These are phyloP conservation scores for Gamarada debralockiae DNA, from an alignment of 495 filamentous ascomycete species.

Conservation along the genomic window DNA sequence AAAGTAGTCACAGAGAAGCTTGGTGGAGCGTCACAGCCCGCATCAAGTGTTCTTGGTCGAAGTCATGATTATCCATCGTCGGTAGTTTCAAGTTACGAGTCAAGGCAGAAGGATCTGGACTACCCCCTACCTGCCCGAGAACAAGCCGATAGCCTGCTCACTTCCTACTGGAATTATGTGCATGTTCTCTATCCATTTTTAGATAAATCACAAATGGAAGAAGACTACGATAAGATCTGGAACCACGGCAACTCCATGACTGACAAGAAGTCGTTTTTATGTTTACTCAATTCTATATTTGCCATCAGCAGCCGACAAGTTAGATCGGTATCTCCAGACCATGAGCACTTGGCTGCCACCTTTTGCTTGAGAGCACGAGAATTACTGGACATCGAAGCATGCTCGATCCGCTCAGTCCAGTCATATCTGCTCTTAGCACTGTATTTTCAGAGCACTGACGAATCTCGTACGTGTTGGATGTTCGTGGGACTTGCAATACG, in stretches of 20 bases:
- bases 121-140: conserved; percentile 38
- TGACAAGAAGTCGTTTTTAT: conserved; percentile 39
- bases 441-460: conserved; percentile 40
- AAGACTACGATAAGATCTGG: conserved; percentile 35
- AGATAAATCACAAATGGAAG: conserved; percentile 29
- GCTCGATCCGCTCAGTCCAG: conserved; percentile 35
- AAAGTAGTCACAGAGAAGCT: not conserved
- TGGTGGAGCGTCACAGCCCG: not conserved
- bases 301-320: conserved; percentile 35
- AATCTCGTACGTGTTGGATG: conserved; percentile 33
- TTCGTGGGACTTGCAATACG: conserved; percentile 28
- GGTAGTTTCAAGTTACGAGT: not conserved
- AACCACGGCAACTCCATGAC: conserved; percentile 26
- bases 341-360: conserved; percentile 30
- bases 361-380: conserved; percentile 39
- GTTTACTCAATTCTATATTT: conserved; percentile 39
- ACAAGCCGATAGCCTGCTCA: conserved; percentile 36
- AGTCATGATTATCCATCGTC: not conserved
- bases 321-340: conserved; percentile 33
- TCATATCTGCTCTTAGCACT: conserved; percentile 38
- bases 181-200: conserved; percentile 40
- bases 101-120: conserved; percentile 9
- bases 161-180: conserved; percentile 38
- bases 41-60: not conserved
- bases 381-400: conserved; percentile 36